phyloP scores from a whole-genome alignment of 805 yeast species.

The Kluyveromyces siamensis region DNA sequence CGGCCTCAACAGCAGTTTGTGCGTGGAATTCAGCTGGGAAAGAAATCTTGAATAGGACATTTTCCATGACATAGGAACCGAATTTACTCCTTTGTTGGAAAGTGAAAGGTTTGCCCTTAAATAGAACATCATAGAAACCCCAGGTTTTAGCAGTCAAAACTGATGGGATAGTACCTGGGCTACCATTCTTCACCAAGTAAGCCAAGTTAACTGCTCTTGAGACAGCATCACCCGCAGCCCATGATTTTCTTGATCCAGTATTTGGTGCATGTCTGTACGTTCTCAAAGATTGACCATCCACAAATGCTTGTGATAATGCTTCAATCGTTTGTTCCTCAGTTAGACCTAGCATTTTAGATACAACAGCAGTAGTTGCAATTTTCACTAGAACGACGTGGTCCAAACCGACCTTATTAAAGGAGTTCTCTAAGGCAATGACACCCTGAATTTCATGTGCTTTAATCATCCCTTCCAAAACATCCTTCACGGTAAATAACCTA shows the following conservation, averaged over 20 bases:
- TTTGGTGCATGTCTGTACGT: slow-evolving; percentile 59
- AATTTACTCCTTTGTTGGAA: slow-evolving; percentile 39
- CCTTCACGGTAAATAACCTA: slow-evolving; percentile 36
- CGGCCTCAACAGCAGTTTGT: slow-evolving; percentile 56
- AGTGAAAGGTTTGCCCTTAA: slow-evolving; percentile 41
- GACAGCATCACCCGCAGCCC: slow-evolving; percentile 63
- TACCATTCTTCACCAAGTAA: slow-evolving; percentile 42
- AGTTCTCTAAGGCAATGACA: slow-evolving; percentile 47
- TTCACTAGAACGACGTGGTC: slow-evolving; percentile 54
- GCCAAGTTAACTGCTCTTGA: slow-evolving; percentile 51
- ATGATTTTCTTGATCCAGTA: slow-evolving; percentile 53
- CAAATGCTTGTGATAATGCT: slow-evolving; percentile 52
- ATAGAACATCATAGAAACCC: slow-evolving; percentile 58
- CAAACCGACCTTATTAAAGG: slow-evolving; percentile 49
- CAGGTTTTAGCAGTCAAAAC: slow-evolving; percentile 48
- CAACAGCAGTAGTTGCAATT: slow-evolving; percentile 54
- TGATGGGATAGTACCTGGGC: slow-evolving; percentile 47
- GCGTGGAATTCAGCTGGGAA: slow-evolving; percentile 62
- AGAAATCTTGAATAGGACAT: slow-evolving; percentile 50
- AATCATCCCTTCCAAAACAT: slow-evolving; percentile 48
- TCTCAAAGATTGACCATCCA: slow-evolving; percentile 49
- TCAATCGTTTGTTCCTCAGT: slow-evolving; percentile 42
- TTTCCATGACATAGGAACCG: slow-evolving; percentile 56
- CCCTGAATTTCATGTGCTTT: slow-evolving; percentile 61
- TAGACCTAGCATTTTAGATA: slow-evolving; percentile 45